phyloP scores from a whole-genome alignment of 371 early-diverging fungal genomes.

The Apophysomyces ossiformis region DNA sequence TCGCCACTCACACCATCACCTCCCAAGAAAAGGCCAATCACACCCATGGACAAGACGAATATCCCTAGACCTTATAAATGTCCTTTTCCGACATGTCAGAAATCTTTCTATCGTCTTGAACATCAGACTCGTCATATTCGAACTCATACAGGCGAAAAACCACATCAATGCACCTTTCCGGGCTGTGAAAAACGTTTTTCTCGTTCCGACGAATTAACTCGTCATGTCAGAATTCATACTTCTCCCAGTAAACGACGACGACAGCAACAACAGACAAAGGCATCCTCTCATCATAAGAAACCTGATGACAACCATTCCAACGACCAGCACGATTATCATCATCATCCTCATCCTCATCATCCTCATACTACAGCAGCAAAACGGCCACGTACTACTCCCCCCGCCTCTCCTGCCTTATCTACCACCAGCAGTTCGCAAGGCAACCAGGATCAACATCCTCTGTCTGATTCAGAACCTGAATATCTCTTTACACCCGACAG shows the following conservation, averaged over 20 bases:
- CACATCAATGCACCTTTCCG: constrained; percentile 72
- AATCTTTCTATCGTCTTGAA: constrained; percentile 70
- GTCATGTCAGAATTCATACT: constrained; percentile 67
- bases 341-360: no score
- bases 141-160: constrained; percentile 87
- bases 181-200: constrained; percentile 81
- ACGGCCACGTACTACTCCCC: constrained; percentile 32
- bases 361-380: not conserved
- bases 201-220: constrained; percentile 70
- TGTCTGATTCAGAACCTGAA: constrained; percentile 47
- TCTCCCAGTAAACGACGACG: constrained; percentile 39
- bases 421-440: constrained; percentile 28
- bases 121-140: constrained; percentile 80
- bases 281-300: no score
- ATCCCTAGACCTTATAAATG: constrained; percentile 68
- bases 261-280: not conserved
- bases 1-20: constrained; percentile 17
- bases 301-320: no score
- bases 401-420: constrained; percentile 55
- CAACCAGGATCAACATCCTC: constrained; percentile 22
- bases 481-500: constrained; percentile 48
- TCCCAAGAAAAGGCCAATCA: constrained; percentile 33
- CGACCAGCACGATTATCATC: no score
- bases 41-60: constrained; percentile 44
- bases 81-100: constrained; percentile 56